Evolutionary conservation across 352 stramenopile genomes (phyloP), one percentile per base, ranked within the genome.

Genomic region (Saprolegnia diclina): DNA sequence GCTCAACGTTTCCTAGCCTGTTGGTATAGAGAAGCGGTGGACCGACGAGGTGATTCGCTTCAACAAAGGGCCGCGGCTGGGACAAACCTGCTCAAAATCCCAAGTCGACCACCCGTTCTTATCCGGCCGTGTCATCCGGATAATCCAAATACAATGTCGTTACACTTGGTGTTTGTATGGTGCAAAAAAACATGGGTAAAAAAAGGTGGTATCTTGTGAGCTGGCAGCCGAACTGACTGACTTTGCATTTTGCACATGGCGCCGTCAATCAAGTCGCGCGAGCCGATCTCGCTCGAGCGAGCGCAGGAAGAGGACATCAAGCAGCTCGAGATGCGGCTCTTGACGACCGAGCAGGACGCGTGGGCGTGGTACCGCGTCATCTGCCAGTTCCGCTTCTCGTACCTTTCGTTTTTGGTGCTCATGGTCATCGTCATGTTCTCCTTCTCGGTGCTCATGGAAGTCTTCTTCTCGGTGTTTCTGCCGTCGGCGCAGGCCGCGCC

Each of bases 401-500:
- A 94, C 76, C 88, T 95, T 69, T 82, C 87, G 42, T 94, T 95
- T 72, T 75, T 95, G 37, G 87, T 95, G 72, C 82, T 92, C 68
- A 90, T 95, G 81, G 87, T 88, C 71, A 91, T 95, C 71, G 79
- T 95, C 76, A 93, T 94, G 79, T 95, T 95, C 72, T 92, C 83
- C 45, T 90, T 95, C 75, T 89, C 83, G 71, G 82, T 92, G 67
- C 74, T 95, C 55, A 95, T 95, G 87, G 85, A 93, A 72, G 91
- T 94, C 46, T 94, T 95, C 81, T 95, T 95, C 72, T 80, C 87
- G n/a, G 92, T 94, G 66, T 95, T 94, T 71, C 65, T 95, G 52
- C 87, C 85, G 22, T 92, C 81, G 50, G 85, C 87, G 29, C 82
- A 82, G 5, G 77, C 75, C 56, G 85, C 89, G 65, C 76, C 82